A percentile compares a stretch with the other conserved stretches of the same genome.
phyloP scores from a whole-genome alignment of 768 basidiomycete species.

The Pilatotrama ljubarskyi region DNA sequence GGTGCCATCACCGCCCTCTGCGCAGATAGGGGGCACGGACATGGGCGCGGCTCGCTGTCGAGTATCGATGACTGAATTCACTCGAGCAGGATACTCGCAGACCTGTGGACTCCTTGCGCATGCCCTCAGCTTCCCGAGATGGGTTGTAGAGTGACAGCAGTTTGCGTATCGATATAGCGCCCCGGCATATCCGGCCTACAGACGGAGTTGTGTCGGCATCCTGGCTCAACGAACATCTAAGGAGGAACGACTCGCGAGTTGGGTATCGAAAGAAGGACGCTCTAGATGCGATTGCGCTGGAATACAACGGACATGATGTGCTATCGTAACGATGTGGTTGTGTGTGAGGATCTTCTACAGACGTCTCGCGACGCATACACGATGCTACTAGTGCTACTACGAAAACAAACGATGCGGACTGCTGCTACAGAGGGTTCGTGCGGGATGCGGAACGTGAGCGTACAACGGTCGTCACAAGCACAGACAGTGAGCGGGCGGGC shows the following conservation, averaged over 20 bases:
- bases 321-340: constrained; percentile 7
- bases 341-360: constrained; percentile 7
- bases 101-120: too few relatives aligned
- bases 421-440: constrained; percentile 16
- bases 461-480: constrained; percentile 2
- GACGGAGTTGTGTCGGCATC: too few relatives aligned
- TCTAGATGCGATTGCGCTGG: constrained; percentile 15
- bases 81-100: too few relatives aligned
- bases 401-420: constrained; percentile 5
- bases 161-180: too few relatives aligned
- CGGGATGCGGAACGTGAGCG: not conserved
- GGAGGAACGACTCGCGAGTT: not conserved
- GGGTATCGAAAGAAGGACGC: not conserved
- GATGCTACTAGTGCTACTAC: constrained; percentile 18
- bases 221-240: too few relatives aligned
- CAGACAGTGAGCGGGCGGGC: not conserved
- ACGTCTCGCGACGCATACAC: constrained; percentile 4
- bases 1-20: too few relatives aligned
- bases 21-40: too few relatives aligned
- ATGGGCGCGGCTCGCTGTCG: too few relatives aligned
- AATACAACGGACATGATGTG: constrained; percentile 7
- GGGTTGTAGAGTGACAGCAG: too few relatives aligned
- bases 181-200: too few relatives aligned
- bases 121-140: too few relatives aligned
- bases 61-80: too few relatives aligned